Conservation (phyloP, 2,329 filamentous ascomycete species). For the Pseudogymnoascus sp. region DNA sequence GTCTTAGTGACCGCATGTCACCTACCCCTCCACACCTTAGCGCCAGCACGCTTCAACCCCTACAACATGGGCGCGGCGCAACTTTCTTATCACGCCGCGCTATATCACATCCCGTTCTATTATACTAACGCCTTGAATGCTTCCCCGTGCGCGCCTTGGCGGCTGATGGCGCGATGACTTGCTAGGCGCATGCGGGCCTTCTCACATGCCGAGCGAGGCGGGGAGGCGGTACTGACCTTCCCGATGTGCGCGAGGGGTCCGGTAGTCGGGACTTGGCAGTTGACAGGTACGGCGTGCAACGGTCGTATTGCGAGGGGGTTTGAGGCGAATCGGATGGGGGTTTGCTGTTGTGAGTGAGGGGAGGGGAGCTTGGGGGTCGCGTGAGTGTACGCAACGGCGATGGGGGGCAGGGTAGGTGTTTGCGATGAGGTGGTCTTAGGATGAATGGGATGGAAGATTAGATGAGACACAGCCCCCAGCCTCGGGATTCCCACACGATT, state of each 20-base stretch:
- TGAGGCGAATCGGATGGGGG: background rate
- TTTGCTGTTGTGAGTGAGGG: background rate
- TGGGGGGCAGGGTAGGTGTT: background rate
- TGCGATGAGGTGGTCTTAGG: background rate
- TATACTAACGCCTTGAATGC: background rate
- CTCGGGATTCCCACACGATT: background rate
- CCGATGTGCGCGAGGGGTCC: background rate
- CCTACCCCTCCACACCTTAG: background rate
- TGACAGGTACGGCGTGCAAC: background rate
- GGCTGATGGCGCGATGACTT: no score
- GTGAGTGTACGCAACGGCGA: background rate
- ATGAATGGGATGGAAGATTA: background rate
- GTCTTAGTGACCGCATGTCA: background rate
- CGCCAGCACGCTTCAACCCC: background rate
- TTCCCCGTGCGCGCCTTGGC: no score
- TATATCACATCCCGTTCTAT: background rate
- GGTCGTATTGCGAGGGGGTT: background rate
- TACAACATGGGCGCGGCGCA: background rate
- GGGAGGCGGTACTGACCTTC: background rate
- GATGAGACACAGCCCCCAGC: background rate
- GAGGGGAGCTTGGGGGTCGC: background rate
- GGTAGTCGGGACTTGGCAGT: background rate
- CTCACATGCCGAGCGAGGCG: no score
- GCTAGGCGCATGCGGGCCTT: background rate
- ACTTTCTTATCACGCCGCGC: background rate